Conservation (phyloP, 1,139 yeast genomes). For the Protomyces macrosporus region DNA sequence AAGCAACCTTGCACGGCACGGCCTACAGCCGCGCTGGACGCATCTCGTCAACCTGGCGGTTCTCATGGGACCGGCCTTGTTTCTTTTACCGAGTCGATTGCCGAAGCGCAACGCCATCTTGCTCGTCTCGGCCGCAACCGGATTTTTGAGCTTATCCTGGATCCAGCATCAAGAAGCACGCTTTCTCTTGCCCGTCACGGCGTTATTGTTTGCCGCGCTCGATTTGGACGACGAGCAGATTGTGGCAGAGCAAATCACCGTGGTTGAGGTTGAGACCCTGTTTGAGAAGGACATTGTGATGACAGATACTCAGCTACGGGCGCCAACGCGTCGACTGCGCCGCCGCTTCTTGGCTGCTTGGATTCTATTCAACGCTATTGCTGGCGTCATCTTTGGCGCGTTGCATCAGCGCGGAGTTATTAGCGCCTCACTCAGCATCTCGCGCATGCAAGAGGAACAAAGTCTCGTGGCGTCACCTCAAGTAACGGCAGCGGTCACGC, state of each 20-base stretch:
- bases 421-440: constrained; percentile 49
- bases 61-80: constrained; percentile 67
- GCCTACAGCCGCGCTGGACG: constrained; percentile 71
- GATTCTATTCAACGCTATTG: constrained; percentile 57
- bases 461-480: constrained; percentile 85
- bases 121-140: constrained; percentile 48
- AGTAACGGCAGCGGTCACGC: constrained; percentile 34
- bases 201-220: constrained; percentile 61
- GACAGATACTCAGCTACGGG: not conserved
- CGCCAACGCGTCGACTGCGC: not conserved
- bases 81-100: constrained; percentile 35
- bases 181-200: constrained; percentile 71
- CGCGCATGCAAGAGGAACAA: constrained; percentile 50
- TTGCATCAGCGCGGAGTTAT: constrained; percentile 89
- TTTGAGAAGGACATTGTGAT: not conserved
- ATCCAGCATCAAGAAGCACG: constrained; percentile 91
- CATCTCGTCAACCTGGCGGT: constrained; percentile 77
- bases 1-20: constrained; percentile 67
- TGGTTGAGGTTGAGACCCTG: not conserved
- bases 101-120: not conserved
- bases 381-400: constrained; percentile 68
- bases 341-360: constrained; percentile 41
- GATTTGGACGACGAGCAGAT: not conserved
- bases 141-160: constrained; percentile 55
- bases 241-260: constrained; percentile 20